phyloP scores from a whole-genome alignment of 306 rosid genomes.

The Sphenostylis stenocarpa region DNA sequence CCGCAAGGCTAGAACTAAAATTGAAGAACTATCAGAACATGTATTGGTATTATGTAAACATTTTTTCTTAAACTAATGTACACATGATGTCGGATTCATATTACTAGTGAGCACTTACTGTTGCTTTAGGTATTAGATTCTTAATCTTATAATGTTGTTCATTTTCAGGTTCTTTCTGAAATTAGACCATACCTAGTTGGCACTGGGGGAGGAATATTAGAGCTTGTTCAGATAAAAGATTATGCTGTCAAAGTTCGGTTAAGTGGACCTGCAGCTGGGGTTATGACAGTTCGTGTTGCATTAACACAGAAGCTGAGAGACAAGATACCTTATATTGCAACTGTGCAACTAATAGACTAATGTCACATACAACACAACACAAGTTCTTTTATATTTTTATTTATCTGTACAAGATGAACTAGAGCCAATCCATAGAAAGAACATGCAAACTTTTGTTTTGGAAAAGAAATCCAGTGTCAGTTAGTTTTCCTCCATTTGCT shows the following conservation, averaged over 20 bases:
- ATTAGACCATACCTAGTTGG: constrained; percentile 94
- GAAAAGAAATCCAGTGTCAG: neutral
- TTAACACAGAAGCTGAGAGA: constrained; percentile 90
- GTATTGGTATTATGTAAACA: neutral
- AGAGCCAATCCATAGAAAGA: constrained; percentile 5
- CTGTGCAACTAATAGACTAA: constrained; percentile 82
- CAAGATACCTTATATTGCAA: constrained; percentile 86
- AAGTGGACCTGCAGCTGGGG: constrained; percentile 90
- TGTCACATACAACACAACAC: constrained; percentile 25
- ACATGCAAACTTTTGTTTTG: constrained; percentile 10
- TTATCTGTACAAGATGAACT: constrained; percentile 15
- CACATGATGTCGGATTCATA: constrained; percentile 19
- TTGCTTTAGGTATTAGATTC: neutral
- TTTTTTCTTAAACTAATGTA: neutral
- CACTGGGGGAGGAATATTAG: constrained; percentile 92
- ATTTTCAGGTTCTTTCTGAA: constrained; percentile 81
- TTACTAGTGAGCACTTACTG: neutral
- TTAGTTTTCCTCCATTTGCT: neutral
- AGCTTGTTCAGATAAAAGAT: constrained; percentile 68
- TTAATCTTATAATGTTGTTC: neutral
- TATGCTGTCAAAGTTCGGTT: constrained; percentile 75
- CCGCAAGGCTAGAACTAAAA: neutral
- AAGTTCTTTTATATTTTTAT: constrained; percentile 21
- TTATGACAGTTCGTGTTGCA: constrained; percentile 93
- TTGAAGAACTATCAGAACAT: too few relatives aligned